Evolutionary conservation across 2,329 filamentous ascomycete genomes (phyloP), one percentile per base, ranked within the genome.

Genomic region (Cercospora nicotianae): DNA sequence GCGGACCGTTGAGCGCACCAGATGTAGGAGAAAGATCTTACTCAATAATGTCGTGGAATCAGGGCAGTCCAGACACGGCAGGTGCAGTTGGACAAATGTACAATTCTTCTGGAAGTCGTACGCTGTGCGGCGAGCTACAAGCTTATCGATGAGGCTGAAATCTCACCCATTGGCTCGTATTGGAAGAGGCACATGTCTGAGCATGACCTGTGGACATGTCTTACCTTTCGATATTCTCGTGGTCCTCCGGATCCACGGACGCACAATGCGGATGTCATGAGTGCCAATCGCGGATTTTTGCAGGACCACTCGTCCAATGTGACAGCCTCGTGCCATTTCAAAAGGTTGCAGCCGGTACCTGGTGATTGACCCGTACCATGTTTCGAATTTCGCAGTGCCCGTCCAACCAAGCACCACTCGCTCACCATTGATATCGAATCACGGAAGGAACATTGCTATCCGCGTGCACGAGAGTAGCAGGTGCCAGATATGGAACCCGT

Each of bases 251-350:
- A 63, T 55, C 60, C n/a, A 45, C 42, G 51, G 60, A 33, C 26
- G 42, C 31, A 53, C 45, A 26, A 23, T 51, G 20, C 18, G 45
- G 20, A 51, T 20, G 60, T 36, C 12, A 53, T 20, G 42, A 57
- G 60, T 60, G 60, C 60, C 65, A 60, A 53, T 67, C 65, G 65
- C 65, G 51, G 60, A 64, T 23, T 67, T 64, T 63, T 58, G 65
- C 51, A 66, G 45, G 16, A 55, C 45, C 45, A 33, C 39, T 42
- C 26, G 45, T 45, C 61, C 26, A 60, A 33, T 33, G 20, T 60
- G 58, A 60, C 31, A 60, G 59, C 20, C n/a, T 48, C n/a, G 31
- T 42, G 33, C 23, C 20, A 61, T 45, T 10, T 10, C 8, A 23
- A 26, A 13, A 26, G 23, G 23, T 48, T 45, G 23, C 59, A 61